Evolutionary conservation across 352 stramenopile genomes (phyloP), one percentile per base, ranked within the genome.

Genomic region (Globisporangium spiculum): DNA sequence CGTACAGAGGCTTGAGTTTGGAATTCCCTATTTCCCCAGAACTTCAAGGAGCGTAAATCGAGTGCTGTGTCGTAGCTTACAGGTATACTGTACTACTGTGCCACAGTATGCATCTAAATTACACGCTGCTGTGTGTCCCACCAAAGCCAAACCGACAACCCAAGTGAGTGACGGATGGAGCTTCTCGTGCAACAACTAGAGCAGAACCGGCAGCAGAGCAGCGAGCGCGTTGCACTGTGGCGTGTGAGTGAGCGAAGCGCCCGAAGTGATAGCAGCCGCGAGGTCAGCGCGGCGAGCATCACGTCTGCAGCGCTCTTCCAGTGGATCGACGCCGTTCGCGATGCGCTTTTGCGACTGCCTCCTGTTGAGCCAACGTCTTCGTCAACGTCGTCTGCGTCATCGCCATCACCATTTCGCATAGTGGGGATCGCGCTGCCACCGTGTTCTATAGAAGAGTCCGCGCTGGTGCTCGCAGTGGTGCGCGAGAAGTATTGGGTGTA

Each of bases 371-470:
- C 44, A 24, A 22, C 18, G 41, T 50, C 41, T 50, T 50, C 41
- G 41, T 50, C 41, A n/a, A n/a, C 18, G 44, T 24, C 44, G 18
- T 8, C 44, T 20, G 20, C 18, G 10, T 8, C 10, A 54, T 26
- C 50, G 24, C 20, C n/a, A 27, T 34, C 63, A 30, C 18, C 10
- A 46, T 72, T 66, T 44, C 20, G 71, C n/a, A 58, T 76, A 10
- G 64, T 90, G 2, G 82, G 63, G 1, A 75, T 91, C 54, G 80
- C 81, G 22, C 52, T 86, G 60, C 34, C 65, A 1, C 69, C 75
- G 4, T 91, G 75, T 53, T 86, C 80, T 0, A 53, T 80, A 7
- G 78, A 89, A 58, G 82, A 89, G 69, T 81, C 77, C 14, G 76
- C 72, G 36, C 56, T 71, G 41, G 67, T 88, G 68, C 30, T 89